These are phyloP conservation scores for Vigna hirtella DNA, from an alignment of 306 rosid genomes.

Conservation along the genomic window DNA sequence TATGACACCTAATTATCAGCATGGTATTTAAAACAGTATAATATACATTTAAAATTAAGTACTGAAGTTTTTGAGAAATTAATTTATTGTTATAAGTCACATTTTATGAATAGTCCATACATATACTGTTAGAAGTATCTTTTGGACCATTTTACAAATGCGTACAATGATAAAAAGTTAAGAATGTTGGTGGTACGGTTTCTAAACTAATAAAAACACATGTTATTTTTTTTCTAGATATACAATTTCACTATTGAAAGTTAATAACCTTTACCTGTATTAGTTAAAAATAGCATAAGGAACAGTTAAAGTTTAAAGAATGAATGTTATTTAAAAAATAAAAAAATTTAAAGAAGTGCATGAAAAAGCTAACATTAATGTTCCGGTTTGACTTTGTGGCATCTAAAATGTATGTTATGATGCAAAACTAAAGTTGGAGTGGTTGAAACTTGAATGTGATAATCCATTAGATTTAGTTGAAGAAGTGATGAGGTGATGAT, in stretches of 20 bases:
- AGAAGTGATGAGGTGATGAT: slow-evolving; percentile 25
- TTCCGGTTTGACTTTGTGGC: background rate
- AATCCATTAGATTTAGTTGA: slow-evolving; percentile 1
- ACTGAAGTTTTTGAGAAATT: background rate
- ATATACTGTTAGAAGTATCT: background rate
- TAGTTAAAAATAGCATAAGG: background rate
- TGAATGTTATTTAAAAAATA: background rate
- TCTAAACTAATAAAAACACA: background rate
- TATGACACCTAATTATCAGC: background rate
- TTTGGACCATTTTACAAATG: background rate
- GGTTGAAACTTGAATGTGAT: slow-evolving; percentile 26
- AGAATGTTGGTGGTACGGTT: background rate
- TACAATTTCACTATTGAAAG: background rate
- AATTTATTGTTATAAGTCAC: background rate
- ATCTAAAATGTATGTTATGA: background rate
- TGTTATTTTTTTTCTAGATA: background rate
- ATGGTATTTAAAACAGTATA: background rate
- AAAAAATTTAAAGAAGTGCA: background rate
- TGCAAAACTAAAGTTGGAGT: background rate
- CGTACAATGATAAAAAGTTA: background rate
- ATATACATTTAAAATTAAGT: background rate
- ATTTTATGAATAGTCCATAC: background rate
- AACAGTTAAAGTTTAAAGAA: no score
- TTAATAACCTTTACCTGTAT: background rate
- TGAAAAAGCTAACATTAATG: background rate